phyloP scores from a whole-genome alignment of 805 yeast species.

The Ogataea trehalophila region DNA sequence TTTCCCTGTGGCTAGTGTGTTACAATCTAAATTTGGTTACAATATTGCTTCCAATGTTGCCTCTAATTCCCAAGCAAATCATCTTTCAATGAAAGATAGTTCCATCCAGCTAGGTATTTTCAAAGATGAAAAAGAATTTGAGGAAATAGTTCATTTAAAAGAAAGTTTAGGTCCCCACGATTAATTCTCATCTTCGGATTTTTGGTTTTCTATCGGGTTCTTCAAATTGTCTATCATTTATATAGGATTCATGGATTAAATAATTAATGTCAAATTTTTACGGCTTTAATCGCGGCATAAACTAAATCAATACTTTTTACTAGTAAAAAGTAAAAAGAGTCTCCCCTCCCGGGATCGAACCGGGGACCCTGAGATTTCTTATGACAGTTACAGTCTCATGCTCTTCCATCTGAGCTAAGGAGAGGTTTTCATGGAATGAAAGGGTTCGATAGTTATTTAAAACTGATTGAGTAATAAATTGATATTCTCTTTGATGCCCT shows the following conservation, averaged over 20 bases:
- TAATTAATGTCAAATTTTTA: too few species aligned
- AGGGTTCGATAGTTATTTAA: too few species aligned
- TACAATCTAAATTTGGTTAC: constrained; percentile 97
- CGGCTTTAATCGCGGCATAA: too few species aligned
- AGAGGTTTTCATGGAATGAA: constrained; percentile 3
- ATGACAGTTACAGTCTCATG: constrained; percentile 21
- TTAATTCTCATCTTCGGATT: background rate
- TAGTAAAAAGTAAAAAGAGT: constrained; percentile 3
- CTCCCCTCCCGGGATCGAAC: constrained; percentile 28
- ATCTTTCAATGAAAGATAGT: constrained; percentile 86
- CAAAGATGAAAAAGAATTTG: constrained; percentile 69
- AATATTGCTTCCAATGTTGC: constrained; percentile 95
- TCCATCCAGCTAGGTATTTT: constrained; percentile 85
- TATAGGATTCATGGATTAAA: too few species aligned
- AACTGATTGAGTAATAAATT: too few species aligned
- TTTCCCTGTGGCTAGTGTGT: constrained; percentile 88
- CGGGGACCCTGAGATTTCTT: constrained; percentile 24
- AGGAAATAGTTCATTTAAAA: constrained; percentile 63
- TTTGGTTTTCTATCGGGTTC: too few species aligned
- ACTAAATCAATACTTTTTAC: too few species aligned
- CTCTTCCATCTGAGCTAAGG: constrained; percentile 25
- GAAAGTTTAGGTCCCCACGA: background rate
- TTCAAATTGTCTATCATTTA: too few species aligned
- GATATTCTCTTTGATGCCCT: too few species aligned
- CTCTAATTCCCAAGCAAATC: constrained; percentile 95